These are phyloP conservation scores for Naganishia antarctica DNA, from an alignment of 768 basidiomycete genomes.

Conservation along the genomic window DNA sequence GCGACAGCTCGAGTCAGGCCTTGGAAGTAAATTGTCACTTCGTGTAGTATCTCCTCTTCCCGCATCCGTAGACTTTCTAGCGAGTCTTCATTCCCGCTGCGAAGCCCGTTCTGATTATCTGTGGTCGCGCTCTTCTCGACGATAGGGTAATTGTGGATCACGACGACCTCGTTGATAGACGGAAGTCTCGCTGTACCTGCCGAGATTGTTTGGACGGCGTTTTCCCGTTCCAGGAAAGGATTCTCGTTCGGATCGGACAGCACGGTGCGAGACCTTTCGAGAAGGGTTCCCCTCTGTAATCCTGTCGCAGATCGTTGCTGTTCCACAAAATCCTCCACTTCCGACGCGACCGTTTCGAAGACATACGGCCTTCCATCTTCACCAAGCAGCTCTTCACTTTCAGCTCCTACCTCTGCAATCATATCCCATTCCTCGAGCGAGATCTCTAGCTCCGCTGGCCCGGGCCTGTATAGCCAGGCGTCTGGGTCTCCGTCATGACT, in stretches of 20 bases:
- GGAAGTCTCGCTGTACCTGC: neutral
- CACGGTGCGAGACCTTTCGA: neutral
- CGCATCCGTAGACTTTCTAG: neutral
- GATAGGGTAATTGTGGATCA: conserved; percentile 2
- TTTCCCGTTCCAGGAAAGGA: neutral
- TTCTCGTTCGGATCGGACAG: neutral
- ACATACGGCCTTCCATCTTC: conserved; percentile 9
- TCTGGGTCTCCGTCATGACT: neutral
- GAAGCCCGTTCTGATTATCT: too few relatives aligned
- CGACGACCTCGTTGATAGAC: neutral
- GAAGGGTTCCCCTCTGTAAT: too few relatives aligned
- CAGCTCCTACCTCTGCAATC: neutral
- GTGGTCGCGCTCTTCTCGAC: too few relatives aligned
- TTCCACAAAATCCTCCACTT: neutral
- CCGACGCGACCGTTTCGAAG: neutral
- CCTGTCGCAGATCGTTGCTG: neutral
- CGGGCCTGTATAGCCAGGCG: neutral
- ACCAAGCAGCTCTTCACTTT: conserved; percentile 4
- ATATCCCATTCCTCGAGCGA: neutral
- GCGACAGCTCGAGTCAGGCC: neutral
- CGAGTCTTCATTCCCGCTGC: too few relatives aligned
- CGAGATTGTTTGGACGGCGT: neutral
- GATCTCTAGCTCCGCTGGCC: too few relatives aligned
- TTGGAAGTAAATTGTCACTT: neutral
- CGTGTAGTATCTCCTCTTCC: neutral